Evolutionary conservation across 805 yeast genomes (phyloP), one percentile per base, ranked within the genome.

Genomic region (Cephaloascus albidus): DNA sequence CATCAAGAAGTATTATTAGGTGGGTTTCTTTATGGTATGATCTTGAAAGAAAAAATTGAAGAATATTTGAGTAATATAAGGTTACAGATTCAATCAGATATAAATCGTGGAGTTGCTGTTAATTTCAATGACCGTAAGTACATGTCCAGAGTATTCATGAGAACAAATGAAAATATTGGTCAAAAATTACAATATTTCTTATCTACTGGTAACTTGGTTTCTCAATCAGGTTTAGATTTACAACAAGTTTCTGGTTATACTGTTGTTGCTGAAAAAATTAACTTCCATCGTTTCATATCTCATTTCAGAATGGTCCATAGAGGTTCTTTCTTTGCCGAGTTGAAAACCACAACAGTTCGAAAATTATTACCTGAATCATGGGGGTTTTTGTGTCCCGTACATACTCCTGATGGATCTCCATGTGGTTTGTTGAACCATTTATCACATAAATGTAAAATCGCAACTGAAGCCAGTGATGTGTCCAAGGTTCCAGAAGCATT

Each of bases 301-400:
- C 98, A 93, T 70, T 93, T 93, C 75, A 73, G 98, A 66, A 93
- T 93, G 98, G 97, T 93, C 39, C 98, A 93, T 65, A 84, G 98
- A 78, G 98, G 98, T 63, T 87, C 97, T 48, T 93, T 93, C 80
- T 93, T 93, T 60, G 97, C 98, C 35, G 96, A 90, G 61, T 74
- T 93, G 65, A 93, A 93, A 60, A 93, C 98, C 33, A 93, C 98
- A 18, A 84, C 97, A 1, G 98, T 93, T 37, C 80, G 98, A 70
- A 93, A 93, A 61, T 70, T 93, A 52, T 73, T 93, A 42, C 98
- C 98, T 1, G 98, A 93, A 61, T 85, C 96, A 1, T 93, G 98
- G 98, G 98, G 98, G 3, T 93, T 93, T 75, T 65, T 93, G 51
- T 93, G 98, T 66, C 98, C 98, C 10, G 98, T 93, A 18, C 98